Base-by-base conservation (phyloP, 176 grass and related monocot species). In the Triticum urartu region DNA sequence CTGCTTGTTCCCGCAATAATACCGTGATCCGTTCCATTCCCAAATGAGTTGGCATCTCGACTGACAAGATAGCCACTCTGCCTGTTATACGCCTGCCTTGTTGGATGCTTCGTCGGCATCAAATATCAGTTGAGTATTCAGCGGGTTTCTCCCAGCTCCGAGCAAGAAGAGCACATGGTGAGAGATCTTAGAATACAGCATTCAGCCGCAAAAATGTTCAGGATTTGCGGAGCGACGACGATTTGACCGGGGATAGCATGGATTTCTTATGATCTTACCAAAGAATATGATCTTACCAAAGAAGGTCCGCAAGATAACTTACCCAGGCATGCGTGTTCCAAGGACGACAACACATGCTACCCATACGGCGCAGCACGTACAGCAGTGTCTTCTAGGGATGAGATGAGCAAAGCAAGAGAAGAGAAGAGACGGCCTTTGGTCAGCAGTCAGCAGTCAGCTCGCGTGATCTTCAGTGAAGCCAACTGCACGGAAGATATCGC, bases 401-500 rank as follows among this genome's bases (percentile, higher is more conserved):
- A 24, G 40, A 28, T 28, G 42, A 28, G 12, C 17, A 73, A 1
- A 28, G 12, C 17, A 73, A 1, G 30, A 39, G 30, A 40, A 72
- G 42, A 72, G 28, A 30, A 2, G 28, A 30, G 63, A 22, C 70
- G 70, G 72, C 26, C 58, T 38, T 36, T 80, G 83, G 76, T 81
- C 68, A 81, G 54, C 45, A 84, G 61, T 60, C 68, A 83, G 61
- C 79, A 84, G 62, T 61, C 69, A 83, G 61, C 80, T 48, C 12
- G 47, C 75, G 62, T 84, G 45, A 69, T 64, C 79, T 84, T 87
- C 81, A 81, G 85, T 91, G 85, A 88, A 75, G 85, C 69, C 28
- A 14, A 48, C 68, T 68, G 85, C 81, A 85, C 61, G 59, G 59
- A 91, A 87, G 68, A 87, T 4, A 68, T 86, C 21, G 43, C 30